Conservation (phyloP, 495 filamentous ascomycete genomes). For the Achaetomiella virescens region DNA sequence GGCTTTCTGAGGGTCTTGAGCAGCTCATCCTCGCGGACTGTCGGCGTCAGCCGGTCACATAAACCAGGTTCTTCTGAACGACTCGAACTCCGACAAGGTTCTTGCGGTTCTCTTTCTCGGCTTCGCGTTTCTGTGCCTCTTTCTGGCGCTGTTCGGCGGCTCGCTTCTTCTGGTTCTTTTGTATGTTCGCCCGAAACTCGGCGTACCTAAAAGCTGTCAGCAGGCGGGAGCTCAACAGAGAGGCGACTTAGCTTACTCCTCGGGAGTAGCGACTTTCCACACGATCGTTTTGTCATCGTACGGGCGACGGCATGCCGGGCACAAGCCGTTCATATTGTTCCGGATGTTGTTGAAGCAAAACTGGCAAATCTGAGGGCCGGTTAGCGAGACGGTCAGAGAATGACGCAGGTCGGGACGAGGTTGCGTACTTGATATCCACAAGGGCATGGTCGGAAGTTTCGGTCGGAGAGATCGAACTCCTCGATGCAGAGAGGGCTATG, state of each 20-base stretch:
- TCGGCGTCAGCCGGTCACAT: conserved; percentile 89
- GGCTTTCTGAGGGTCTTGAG: conserved; percentile 77
- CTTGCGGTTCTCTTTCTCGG: conserved; percentile 88
- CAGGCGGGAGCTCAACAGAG: conserved; percentile 1
- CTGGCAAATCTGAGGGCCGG: conserved; percentile 74
- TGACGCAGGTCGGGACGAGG: background rate
- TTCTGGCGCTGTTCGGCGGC: conserved; percentile 80
- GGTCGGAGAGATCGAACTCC: conserved; percentile 95
- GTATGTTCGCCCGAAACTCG: conserved; percentile 76
- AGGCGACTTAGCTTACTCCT: conserved; percentile 59
- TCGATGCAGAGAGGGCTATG: conserved; percentile 92
- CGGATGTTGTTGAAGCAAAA: conserved; percentile 99
- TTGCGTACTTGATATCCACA: conserved; percentile 89
- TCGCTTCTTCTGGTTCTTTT: conserved; percentile 85
- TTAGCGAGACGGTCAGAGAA: conserved; percentile 19
- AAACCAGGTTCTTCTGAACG: conserved; percentile 97
- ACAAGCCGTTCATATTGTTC: conserved; percentile 88
- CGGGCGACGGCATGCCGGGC: conserved; percentile 87
- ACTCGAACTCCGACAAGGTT: conserved; percentile 92
- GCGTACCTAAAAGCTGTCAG: conserved; percentile 41
- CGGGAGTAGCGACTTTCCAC: conserved; percentile 85
- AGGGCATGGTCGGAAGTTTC: conserved; percentile 94
- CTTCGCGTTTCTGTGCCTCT: conserved; percentile 91
- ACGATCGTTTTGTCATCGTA: conserved; percentile 97
- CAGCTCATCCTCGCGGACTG: conserved; percentile 83